Evolutionary conservation across 2,329 filamentous ascomycete genomes (phyloP).

Genomic region (Kalaharituber pfeilii): DNA sequence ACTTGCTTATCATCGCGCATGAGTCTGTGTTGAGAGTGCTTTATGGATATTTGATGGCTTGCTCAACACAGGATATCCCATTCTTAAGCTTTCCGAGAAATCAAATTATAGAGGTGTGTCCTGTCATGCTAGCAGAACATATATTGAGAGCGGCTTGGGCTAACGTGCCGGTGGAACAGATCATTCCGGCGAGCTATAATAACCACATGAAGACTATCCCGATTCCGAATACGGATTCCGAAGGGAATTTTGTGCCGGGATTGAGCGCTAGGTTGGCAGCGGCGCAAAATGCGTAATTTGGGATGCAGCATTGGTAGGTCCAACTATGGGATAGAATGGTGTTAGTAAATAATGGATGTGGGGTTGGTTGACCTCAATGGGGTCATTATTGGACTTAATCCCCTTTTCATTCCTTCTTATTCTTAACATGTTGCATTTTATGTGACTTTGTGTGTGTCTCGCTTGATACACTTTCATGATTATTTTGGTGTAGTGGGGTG

Average conservation of each 20-base stretch:
- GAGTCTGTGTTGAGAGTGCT: constrained; percentile 93
- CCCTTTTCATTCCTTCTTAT: too few species aligned
- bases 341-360: too few species aligned
- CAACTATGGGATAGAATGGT: too few species aligned
- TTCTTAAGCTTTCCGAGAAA: constrained; percentile 84
- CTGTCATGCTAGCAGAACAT: neutral
- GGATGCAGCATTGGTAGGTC: too few species aligned
- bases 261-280: neutral
- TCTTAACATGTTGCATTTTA: too few species aligned
- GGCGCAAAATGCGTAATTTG: too few species aligned
- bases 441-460: too few species aligned
- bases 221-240: constrained; percentile 39
- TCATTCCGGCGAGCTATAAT: constrained; percentile 92
- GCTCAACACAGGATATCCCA: constrained; percentile 86
- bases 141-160: neutral
- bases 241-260: neutral
- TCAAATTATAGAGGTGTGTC: constrained; percentile 73
- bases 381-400: too few species aligned
- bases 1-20: constrained; percentile 94
- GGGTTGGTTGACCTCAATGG: too few species aligned
- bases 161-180: too few species aligned
- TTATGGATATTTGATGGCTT: constrained; percentile 97
- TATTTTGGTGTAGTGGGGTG: too few species aligned
- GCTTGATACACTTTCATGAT: too few species aligned
- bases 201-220: constrained; percentile 85